Evolutionary conservation across 345 rosid genomes (phyloP).

Genomic region (Odontarrhena argentea): DNA sequence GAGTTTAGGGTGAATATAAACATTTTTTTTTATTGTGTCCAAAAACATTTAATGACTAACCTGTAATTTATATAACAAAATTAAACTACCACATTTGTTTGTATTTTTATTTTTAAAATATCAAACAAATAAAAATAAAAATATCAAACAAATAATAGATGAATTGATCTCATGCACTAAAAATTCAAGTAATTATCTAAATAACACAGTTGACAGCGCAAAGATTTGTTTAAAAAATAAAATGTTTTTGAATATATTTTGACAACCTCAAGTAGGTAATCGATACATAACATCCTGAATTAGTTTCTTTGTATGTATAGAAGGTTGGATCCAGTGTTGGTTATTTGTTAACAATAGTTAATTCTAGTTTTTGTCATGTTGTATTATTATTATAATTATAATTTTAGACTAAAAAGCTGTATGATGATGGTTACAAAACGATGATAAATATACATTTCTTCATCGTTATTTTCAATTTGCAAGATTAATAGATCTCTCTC

Average conservation of each 20-base stretch:
- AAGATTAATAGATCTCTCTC: background rate
- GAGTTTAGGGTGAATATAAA: background rate
- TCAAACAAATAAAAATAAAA: no score
- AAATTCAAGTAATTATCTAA: no score
- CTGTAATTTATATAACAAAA: background rate
- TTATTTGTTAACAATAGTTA: constrained; percentile 13
- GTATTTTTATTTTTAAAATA: no score
- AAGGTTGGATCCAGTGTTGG: constrained; percentile 4
- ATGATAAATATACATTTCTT: background rate
- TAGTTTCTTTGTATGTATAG: background rate
- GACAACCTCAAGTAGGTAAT: no score
- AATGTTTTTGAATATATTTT: no score
- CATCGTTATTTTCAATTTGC: background rate
- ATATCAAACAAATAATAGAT: no score
- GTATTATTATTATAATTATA: background rate
- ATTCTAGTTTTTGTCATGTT: background rate
- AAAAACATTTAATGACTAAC: constrained; percentile 6
- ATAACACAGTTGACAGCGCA: no score
- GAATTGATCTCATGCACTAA: no score
- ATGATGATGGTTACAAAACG: background rate
- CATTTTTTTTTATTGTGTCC: no score
- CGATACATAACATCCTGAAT: background rate
- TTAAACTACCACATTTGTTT: background rate
- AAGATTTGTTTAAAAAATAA: no score
- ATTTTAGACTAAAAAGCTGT: constrained; percentile 1